Base-by-base conservation (phyloP, 441 rosid genomes). In the Hura crepitans region DNA sequence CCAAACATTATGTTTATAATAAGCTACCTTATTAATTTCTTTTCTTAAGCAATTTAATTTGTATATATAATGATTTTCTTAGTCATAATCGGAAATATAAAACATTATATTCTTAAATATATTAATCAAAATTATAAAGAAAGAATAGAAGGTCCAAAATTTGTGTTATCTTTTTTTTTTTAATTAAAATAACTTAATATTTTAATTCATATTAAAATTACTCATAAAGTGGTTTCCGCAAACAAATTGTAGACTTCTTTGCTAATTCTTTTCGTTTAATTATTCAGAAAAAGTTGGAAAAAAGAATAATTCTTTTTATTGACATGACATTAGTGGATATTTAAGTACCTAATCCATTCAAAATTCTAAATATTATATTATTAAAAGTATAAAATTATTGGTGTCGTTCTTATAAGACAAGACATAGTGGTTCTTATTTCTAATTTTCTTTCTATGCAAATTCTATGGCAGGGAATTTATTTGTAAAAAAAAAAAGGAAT, bases 311-410 rank as follows among this genome's bases (percentile, higher is more conserved):
- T 22, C 31, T 22, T 39, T 60, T 61, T 39, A 31, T 37, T 39
- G 65, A 61, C 25, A 61, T 8, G 47, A 61, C 47, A 61, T 61
- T 35, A 37, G 65, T 37, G 65, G 65, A 61, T 4, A 35, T 12
- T 20, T 22, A 37, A 53, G 45, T 22, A 20, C 30, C 23, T 62
- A 18, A 58, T 58, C 31, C 39, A 12, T 33, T 59, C 5, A 0
- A 62, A 39, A 62, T 9, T 20, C 43, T 9, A 60, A 7, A 62
- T 58, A 18, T 4, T 30, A 1, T 23, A 55, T 55, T 55, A 14
- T 20, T 59, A 31, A 33, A 59, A 59, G 64, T 60, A 28, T 57
- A 18, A 60, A 60, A 35, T n/a, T 60, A 35, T 25, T 60, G 27
- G 46, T 15, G 31, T 2, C 12, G 10, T 54, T 4, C 10, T 60